Evolutionary conservation across 495 filamentous ascomycete species (phyloP).

Genomic region (Neurospora sp.): DNA sequence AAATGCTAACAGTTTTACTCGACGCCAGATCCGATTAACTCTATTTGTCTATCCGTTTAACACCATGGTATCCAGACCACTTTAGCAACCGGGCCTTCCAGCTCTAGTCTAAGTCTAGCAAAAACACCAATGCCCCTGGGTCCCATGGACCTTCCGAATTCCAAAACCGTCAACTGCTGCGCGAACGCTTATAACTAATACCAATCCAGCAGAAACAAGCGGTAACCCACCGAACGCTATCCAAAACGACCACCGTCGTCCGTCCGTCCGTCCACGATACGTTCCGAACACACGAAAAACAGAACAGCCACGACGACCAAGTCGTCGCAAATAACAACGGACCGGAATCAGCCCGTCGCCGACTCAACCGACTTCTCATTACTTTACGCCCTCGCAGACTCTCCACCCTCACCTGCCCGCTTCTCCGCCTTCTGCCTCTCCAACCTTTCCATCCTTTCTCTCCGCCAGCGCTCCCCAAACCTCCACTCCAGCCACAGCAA

Average conservation of each 20-base stretch:
- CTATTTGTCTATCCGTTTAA: background rate
- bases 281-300: background rate
- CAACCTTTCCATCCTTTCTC: conserved; percentile 9
- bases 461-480: conserved; percentile 21
- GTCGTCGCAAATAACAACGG: background rate
- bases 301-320: background rate
- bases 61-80: background rate
- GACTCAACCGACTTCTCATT: background rate
- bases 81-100: background rate
- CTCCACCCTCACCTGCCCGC: background rate
- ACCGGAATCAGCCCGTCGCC: background rate
- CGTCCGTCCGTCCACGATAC: background rate
- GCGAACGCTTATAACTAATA: background rate
- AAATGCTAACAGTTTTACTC: background rate
- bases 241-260: background rate
- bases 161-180: background rate
- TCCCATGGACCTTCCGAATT: background rate
- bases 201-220: background rate
- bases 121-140: background rate
- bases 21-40: background rate
- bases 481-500: conserved; percentile 29
- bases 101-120: background rate
- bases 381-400: background rate
- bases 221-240: background rate
- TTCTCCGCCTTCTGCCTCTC: conserved; percentile 5